These are phyloP conservation scores for Meripilus lineatus DNA, from an alignment of 1,284 basidiomycete genomes.

Conservation along the genomic window DNA sequence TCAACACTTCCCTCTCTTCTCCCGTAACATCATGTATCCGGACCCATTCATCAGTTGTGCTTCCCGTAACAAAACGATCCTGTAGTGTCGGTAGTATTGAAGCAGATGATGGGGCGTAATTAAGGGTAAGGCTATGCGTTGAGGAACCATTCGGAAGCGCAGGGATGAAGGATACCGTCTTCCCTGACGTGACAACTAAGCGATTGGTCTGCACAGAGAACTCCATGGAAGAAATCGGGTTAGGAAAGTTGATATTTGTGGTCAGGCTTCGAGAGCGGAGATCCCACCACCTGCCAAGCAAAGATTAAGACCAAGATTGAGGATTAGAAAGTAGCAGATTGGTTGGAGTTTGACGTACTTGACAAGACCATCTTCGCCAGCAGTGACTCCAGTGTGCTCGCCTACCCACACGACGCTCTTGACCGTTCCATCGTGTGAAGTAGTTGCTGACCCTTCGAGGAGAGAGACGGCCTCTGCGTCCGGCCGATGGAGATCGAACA, in stretches of 20 bases:
- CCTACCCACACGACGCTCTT: slow-evolving; percentile 94
- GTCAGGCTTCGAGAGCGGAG: slow-evolving; percentile 72
- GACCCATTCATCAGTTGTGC: slow-evolving; percentile 91
- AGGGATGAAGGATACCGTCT: slow-evolving; percentile 85
- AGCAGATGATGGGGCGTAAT: slow-evolving; percentile 86
- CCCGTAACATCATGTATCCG: slow-evolving; percentile 91
- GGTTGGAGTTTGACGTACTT: slow-evolving; percentile 50
- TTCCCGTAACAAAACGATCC: slow-evolving; percentile 93
- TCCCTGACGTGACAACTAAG: slow-evolving; percentile 87
- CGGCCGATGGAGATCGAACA: slow-evolving; percentile 85
- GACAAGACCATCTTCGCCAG: slow-evolving; percentile 88
- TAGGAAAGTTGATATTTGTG: slow-evolving; percentile 69
- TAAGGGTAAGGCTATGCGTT: slow-evolving; percentile 66
- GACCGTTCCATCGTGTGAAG: slow-evolving; percentile 84
- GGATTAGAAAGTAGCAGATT: neutral
- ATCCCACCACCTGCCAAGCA: slow-evolving; percentile 86
- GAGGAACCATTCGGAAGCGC: slow-evolving; percentile 52
- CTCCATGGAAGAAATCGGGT: slow-evolving; percentile 92
- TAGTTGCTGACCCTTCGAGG: slow-evolving; percentile 44
- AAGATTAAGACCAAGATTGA: neutral
- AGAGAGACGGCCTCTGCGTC: slow-evolving; percentile 86
- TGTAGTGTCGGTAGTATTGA: slow-evolving; percentile 87
- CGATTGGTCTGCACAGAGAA: slow-evolving; percentile 80
- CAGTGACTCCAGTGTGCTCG: slow-evolving; percentile 81
- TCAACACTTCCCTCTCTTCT: slow-evolving; percentile 86